These are phyloP conservation scores for Juncus effusus DNA, from an alignment of 176 grass and related monocot species.

Conservation along the genomic window DNA sequence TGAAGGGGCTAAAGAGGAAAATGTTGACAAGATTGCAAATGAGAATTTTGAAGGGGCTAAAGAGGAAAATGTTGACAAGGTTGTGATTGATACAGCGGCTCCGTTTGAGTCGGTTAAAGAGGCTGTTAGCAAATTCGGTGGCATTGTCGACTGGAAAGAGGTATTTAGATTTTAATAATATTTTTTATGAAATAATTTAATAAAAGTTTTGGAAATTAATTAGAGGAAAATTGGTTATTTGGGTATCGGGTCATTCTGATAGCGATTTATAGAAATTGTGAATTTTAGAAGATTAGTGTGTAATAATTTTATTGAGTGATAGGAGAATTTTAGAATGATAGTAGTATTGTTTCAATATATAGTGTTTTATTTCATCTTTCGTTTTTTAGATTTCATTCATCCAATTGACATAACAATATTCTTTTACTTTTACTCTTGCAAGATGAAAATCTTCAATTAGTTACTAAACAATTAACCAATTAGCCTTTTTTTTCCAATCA, in stretches of 20 bases:
- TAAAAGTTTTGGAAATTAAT: not conserved
- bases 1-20: slow-evolving; percentile 39
- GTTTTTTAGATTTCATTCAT: no score
- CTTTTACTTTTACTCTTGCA: no score
- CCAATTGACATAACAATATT: no score
- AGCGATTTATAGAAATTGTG: no score
- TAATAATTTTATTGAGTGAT: no score
- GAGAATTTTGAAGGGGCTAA: slow-evolving; percentile 50
- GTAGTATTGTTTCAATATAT: no score
- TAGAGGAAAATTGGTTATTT: not conserved
- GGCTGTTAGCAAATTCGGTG: slow-evolving; percentile 78
- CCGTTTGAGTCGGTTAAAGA: slow-evolving; percentile 86
- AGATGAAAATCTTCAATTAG: no score
- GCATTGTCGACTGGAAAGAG: slow-evolving; percentile 83
- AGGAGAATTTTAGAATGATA: no score
- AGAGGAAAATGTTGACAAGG: slow-evolving; percentile 37
- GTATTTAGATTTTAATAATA: slow-evolving; percentile 26
- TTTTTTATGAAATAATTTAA: not conserved
- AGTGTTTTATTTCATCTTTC: no score
- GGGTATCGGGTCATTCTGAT: not conserved
- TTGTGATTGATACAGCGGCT: slow-evolving; percentile 52
- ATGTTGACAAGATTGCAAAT: slow-evolving; percentile 34
- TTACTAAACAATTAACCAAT: no score
- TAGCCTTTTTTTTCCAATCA: not conserved
- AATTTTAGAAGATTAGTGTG: not conserved